A percentile compares a stretch with the other conserved stretches of the same genome.
Evolutionary conservation across 1,139 yeast species (phyloP).

Genomic region (Starmera stellimalicola): DNA sequence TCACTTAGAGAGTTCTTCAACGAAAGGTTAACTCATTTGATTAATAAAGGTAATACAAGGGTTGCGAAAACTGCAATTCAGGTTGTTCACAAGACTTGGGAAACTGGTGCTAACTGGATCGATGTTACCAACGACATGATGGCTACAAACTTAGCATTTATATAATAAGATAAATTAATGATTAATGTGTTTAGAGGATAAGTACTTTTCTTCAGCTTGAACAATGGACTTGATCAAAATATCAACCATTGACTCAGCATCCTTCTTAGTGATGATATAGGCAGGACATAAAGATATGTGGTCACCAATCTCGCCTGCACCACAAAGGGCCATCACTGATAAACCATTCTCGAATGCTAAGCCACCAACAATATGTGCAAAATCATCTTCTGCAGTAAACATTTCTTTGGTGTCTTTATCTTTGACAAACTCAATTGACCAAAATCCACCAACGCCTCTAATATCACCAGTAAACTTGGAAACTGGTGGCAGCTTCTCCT

Average conservation of each 20-base stretch:
- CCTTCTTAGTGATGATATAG: constrained; percentile 24
- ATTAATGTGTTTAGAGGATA: neutral
- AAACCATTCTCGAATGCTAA: constrained; percentile 23
- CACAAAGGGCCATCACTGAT: constrained; percentile 22
- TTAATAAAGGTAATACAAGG: neutral
- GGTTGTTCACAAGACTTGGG: neutral
- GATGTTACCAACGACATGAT: neutral
- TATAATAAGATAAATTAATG: neutral
- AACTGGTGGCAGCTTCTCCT: constrained; percentile 12
- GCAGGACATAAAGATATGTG: constrained; percentile 30
- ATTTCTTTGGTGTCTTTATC: constrained; percentile 27
- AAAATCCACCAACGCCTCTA: constrained; percentile 37
- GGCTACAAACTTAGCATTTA: neutral
- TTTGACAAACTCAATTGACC: constrained; percentile 36
- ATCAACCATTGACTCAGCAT: constrained; percentile 23
- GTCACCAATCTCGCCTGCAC: constrained; percentile 28
- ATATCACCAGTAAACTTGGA: constrained; percentile 21
- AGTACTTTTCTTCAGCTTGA: constrained; percentile 2
- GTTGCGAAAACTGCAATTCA: neutral
- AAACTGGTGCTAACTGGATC: neutral
- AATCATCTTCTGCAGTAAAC: constrained; percentile 18
- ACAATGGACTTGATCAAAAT: constrained; percentile 18
- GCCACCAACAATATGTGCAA: constrained; percentile 20
- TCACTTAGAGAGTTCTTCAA: neutral
- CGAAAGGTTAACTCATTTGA: neutral